Evolutionary conservation across 768 basidiomycete genomes (phyloP), one percentile per base, ranked within the genome.

Genomic region (Mycena amicta): DNA sequence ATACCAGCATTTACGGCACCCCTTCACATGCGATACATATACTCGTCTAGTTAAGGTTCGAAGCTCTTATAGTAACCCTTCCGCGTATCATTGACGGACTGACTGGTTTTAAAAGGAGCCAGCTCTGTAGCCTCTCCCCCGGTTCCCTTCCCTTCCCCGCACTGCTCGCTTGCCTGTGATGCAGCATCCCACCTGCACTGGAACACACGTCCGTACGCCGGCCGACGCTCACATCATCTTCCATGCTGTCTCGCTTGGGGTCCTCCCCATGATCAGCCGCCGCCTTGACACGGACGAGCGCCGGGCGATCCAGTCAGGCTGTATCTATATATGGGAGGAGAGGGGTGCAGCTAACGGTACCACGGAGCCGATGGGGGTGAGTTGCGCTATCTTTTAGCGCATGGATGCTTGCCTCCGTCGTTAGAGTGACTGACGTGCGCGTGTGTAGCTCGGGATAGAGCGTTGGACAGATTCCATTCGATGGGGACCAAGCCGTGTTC

Each of bases 281-380:
- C 84, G 90, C 39, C 78, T 93, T 52, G 88, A 90, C 73, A 83
- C 86, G 16, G 89, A 90, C 52, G 90, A 92, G 69, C 79, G 90
- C 37, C 80, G 89, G 12, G 74, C 78, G 39, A 89, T 92, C 50
- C 63, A 75, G n/a, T 82, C 89, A 1, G 90, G 91, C 15, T 84
- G 82, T 56, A 85, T 92, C 30, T 93, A 84, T 62, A 89, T 93
- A 37, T 93, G 91, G 90, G 89, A 92, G 68, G 91, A 93, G 70
- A 80, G 90, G 55, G 85, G 86, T 13, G 62, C 59, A 4, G 80
- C 87, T 15, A 84, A 83, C 60, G n/a, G n/a, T n/a, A n/a, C n/a
- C n/a, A 72, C 84, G 50, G 89, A 89, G 60, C 79, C 84, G 27
- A 84, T 83, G 47, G 87, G 88, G 59, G 87, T 90, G 68, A 67